phyloP scores from a whole-genome alignment of 805 yeast genomes.

The Metschnikowia gelsemii region DNA sequence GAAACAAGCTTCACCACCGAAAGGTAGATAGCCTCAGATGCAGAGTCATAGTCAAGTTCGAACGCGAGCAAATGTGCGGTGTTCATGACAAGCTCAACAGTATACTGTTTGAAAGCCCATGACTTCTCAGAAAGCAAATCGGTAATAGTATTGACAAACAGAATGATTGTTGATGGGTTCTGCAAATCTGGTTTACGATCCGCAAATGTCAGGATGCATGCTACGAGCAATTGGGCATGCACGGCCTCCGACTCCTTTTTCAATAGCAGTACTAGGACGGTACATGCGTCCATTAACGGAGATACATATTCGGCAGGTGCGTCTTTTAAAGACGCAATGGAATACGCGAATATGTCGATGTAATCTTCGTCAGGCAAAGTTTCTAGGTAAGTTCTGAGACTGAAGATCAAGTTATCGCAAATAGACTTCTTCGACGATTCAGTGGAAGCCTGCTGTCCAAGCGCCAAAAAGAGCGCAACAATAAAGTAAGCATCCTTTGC shows the following conservation, averaged over 20 bases:
- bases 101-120: conserved; percentile 65
- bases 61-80: conserved; percentile 26
- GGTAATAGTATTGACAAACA: conserved; percentile 32
- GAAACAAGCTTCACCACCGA: conserved; percentile 53
- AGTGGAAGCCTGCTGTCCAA: conserved; percentile 1
- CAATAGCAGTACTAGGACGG: conserved; percentile 18
- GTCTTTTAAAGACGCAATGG: conserved; percentile 21
- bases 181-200: conserved; percentile 9
- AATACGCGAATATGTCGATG: conserved; percentile 15
- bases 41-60: conserved; percentile 4
- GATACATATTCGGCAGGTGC: conserved; percentile 13
- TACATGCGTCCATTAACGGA: conserved; percentile 24
- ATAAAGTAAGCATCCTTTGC: conserved; percentile 9
- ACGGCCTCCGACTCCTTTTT: conserved; percentile 13
- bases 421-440: background rate
- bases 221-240: conserved; percentile 24
- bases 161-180: conserved; percentile 9
- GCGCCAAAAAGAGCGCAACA: conserved; percentile 17
- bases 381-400: conserved; percentile 7
- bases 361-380: conserved; percentile 10
- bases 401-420: background rate
- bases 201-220: conserved; percentile 27
- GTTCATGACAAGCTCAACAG: conserved; percentile 55
- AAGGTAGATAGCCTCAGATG: conserved; percentile 27
- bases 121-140: conserved; percentile 46